phyloP scores from a whole-genome alignment of 352 stramenopile species.

The Globisporangium paddicum region DNA sequence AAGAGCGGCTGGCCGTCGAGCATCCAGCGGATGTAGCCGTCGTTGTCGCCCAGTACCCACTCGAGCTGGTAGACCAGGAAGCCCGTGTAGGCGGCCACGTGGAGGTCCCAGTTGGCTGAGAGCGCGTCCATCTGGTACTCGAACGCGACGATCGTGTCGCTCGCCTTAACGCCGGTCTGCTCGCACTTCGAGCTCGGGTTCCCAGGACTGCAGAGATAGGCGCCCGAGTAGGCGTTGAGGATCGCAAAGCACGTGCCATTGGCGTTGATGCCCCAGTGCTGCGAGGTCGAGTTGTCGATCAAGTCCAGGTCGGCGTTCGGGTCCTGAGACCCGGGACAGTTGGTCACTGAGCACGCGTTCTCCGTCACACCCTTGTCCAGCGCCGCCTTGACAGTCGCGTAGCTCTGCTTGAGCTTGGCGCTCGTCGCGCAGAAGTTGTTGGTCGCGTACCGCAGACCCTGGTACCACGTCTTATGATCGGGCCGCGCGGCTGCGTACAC shows the following conservation, averaged over 20 bases:
- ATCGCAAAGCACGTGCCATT: slow-evolving; percentile 61
- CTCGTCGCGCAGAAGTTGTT: slow-evolving; percentile 45
- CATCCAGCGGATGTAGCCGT: slow-evolving; percentile 68
- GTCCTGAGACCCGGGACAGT: slow-evolving; percentile 46
- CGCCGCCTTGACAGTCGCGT: slow-evolving; percentile 30
- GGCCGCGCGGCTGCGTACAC: slow-evolving; percentile 21
- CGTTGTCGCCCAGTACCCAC: slow-evolving; percentile 50
- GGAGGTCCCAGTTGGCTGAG: slow-evolving; percentile 62
- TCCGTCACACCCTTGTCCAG: slow-evolving; percentile 37
- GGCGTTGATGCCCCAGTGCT: slow-evolving; percentile 61
- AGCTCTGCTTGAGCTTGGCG: slow-evolving; percentile 30
- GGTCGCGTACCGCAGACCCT: slow-evolving; percentile 44
- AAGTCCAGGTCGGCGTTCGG: slow-evolving; percentile 43
- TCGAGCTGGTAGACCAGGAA: slow-evolving; percentile 64
- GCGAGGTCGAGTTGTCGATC: slow-evolving; percentile 34
- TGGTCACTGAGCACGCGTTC: slow-evolving; percentile 38
- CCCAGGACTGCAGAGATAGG: slow-evolving; percentile 56
- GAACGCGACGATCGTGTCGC: slow-evolving; percentile 52
- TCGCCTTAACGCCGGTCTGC: slow-evolving; percentile 31
- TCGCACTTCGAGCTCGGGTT: slow-evolving; percentile 46
- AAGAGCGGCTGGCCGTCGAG: slow-evolving; percentile 81
- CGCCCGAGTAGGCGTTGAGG: slow-evolving; percentile 60
- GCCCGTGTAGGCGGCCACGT: slow-evolving; percentile 53
- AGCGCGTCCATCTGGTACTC: slow-evolving; percentile 73
- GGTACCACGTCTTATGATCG: slow-evolving; percentile 41